Evolutionary conservation across 2,329 filamentous ascomycete species (phyloP), one percentile per base, ranked within the genome.

Genomic region (Passalora sequoiae): DNA sequence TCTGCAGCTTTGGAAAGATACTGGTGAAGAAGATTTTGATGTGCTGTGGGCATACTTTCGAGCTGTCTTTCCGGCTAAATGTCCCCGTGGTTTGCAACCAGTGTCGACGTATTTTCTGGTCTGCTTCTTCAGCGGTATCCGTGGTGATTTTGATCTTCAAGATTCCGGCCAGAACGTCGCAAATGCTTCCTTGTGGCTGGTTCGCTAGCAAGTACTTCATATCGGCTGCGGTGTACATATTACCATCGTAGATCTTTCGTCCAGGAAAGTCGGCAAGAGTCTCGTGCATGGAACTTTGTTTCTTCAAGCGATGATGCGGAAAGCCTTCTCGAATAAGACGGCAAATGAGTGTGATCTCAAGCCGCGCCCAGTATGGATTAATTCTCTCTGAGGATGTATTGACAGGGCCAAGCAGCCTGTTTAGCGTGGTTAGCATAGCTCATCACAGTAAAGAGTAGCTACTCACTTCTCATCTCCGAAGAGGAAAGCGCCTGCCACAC

Each of bases 381-480:
- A 25, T n/a, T 3, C 47, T 38, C 10, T 38, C 44, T 2, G 30
- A 17, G 21, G 35, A 49, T 0, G 46, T 53, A 40, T 55, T 55
- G n/a, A 49, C 36, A 1, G 51, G 54, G 2, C 30, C 17, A 3
- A 53, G 42, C 21, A 48, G 47, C 38, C 47, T 52, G 40, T n/a
- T n/a, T n/a, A n/a, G n/a, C n/a, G n/a, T n/a, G n/a, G n/a, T n/a
- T n/a, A n/a, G n/a, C n/a, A n/a, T n/a, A n/a, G n/a, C n/a, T n/a
- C n/a, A n/a, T n/a, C n/a, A n/a, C n/a, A n/a, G 4, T n/a, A 12
- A 9, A 15, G 4, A 21, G 36, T 8, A 48, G 38, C 16, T 36
- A 15, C 43, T 43, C n/a, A 49, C 51, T 46, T 47, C n/a, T 49
- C 42, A 29, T 55, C 50, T 8, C 51, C 53, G 25, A 49, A 47